These are phyloP conservation scores for Durio zibethinus DNA, from an alignment of 345 rosid genomes.

Conservation along the genomic window DNA sequence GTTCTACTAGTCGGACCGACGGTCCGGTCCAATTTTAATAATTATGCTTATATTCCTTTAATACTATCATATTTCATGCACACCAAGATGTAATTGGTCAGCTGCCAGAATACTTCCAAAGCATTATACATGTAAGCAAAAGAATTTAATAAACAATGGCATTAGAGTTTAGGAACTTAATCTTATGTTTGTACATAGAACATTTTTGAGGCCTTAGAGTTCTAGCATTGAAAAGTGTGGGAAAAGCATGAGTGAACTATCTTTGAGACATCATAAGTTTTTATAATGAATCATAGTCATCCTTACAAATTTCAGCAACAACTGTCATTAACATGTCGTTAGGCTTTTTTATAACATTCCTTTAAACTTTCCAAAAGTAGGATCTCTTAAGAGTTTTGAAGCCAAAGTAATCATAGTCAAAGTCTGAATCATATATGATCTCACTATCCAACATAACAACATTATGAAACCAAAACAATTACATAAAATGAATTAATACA, in stretches of 20 bases:
- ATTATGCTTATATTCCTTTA: too few relatives aligned
- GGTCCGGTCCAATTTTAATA: too few relatives aligned
- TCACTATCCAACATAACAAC: constrained; percentile 81
- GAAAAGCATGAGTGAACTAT: constrained; percentile 97
- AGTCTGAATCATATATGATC: constrained; percentile 86
- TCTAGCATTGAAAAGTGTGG: constrained; percentile 90
- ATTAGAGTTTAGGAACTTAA: neutral
- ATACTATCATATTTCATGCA: constrained; percentile 97
- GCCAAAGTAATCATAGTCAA: constrained; percentile 91
- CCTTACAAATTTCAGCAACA: constrained; percentile 80
- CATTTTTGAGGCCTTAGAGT: constrained; percentile 86
- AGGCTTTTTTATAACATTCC: constrained; percentile 82
- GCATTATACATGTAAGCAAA: neutral
- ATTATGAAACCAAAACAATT: constrained; percentile 45
- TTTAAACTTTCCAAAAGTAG: constrained; percentile 81
- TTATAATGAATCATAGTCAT: constrained; percentile 69
- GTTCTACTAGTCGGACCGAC: too few relatives aligned
- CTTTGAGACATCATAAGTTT: constrained; percentile 92
- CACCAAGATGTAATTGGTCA: constrained; percentile 85
- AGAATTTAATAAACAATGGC: neutral
- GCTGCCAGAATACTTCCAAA: constrained; percentile 34
- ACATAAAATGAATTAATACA: neutral
- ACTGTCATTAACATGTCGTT: constrained; percentile 98
- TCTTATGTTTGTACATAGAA: neutral
- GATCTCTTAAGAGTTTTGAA: constrained; percentile 93